phyloP scores from a whole-genome alignment of 805 yeast species.

The Candida adriatica region DNA sequence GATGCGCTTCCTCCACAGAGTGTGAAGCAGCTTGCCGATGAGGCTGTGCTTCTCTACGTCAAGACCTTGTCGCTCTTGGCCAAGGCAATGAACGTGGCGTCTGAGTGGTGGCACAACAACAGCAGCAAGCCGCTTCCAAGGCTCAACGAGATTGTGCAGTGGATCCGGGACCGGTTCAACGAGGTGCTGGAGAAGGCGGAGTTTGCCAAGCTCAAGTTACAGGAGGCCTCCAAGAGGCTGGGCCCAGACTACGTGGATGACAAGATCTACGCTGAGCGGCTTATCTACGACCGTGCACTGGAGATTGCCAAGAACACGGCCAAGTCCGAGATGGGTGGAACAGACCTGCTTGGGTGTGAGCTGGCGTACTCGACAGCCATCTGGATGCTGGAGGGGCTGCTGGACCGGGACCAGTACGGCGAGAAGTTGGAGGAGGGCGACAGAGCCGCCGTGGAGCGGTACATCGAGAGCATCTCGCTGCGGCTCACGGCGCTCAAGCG shows the following conservation, averaged over 20 bases:
- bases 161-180: slow-evolving; percentile 86
- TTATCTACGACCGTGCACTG: slow-evolving; percentile 87
- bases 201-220: slow-evolving; percentile 51
- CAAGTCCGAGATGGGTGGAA: slow-evolving; percentile 68
- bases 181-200: slow-evolving; percentile 89
- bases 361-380: slow-evolving; percentile 83
- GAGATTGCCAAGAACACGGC: slow-evolving; percentile 93
- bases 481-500: slow-evolving; percentile 65
- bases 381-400: slow-evolving; percentile 90
- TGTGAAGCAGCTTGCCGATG: slow-evolving; percentile 60
- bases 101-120: slow-evolving; percentile 79
- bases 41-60: slow-evolving; percentile 79
- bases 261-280: slow-evolving; percentile 64
- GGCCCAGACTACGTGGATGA: slow-evolving; percentile 9
- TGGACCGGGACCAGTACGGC: slow-evolving; percentile 37
- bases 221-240: slow-evolving; percentile 38
- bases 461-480: slow-evolving; percentile 75
- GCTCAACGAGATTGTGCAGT: slow-evolving; percentile 59
- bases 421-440: slow-evolving; percentile 64
- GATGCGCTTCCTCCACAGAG: slow-evolving; percentile 50
- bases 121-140: slow-evolving; percentile 35
- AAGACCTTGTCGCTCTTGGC: slow-evolving; percentile 79
- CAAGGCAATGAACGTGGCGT: slow-evolving; percentile 77
- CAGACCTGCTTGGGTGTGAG: slow-evolving; percentile 70
- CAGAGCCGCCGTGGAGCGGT: slow-evolving; percentile 65